Base-by-base conservation (phyloP, 352 stramenopile genomes). In the Phytophthora macrochlamydospora region DNA sequence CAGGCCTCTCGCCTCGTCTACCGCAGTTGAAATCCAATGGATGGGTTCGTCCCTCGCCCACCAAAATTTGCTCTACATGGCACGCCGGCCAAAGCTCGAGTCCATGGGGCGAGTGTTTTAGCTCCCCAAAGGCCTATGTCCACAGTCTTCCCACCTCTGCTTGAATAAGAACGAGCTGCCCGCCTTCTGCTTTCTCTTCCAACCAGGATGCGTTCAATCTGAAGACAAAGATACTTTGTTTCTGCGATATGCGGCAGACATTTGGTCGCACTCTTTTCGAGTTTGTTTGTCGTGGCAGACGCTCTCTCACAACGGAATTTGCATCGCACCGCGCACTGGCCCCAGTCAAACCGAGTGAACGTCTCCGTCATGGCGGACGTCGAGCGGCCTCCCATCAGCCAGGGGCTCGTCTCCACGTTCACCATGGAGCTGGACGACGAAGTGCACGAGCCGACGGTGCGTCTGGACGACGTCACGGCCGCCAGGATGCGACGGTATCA, bases 401-500 rank as follows among this genome's bases (percentile, higher is more conserved):
- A 63, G 44, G 69, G 69, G 7, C 59, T 78, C 40, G 56, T 76
- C 5, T 78, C 73, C 1, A 42, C 59, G 28, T 73, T 64, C 14
- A 77, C 74, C 11, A 28, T 81, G 48, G 74, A 77, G 49, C 71
- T 81, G 59, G 70, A 76, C 54, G 74, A 79, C 49, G 67, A 78
- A 11, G 42, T 46, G 1, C 28, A 40, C 11, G 13, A 40, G 13
- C 7, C 46, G n/a, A n/a, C 49, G 51, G 3, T 48, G 31, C 30
- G 42, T 49, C 63, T 69, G 33, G 76, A 65, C 48, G 76, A 86
- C 43, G 76, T 86, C 24, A 81, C 72, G 31, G 51, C 69, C 31
- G 76, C 73, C 14, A 65, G 77, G 18, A 56, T 89, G 51, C 76
- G 76, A 33, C 56, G 59, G 28, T 89, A 89, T 54, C 79, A 87